Percentiles rank a stretch among this genome's conserved stretches.
phyloP scores from a whole-genome alignment of 257 asterid genomes.

The Solanum bulbocastanum region DNA sequence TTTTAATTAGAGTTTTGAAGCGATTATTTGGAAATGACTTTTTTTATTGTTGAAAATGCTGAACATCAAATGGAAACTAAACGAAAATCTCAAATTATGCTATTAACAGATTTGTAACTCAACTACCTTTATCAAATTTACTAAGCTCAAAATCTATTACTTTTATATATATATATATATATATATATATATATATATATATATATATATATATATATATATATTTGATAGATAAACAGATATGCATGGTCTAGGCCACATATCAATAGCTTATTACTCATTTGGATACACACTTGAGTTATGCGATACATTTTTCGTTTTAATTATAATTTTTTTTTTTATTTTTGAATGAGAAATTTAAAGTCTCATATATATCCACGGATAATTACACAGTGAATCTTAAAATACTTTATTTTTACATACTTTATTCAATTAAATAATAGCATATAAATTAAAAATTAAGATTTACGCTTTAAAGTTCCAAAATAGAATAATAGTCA shows the following conservation, averaged over 20 bases:
- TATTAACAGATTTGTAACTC: no score
- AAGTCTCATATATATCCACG: not conserved
- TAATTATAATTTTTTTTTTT: not conserved
- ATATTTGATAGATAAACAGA: no score
- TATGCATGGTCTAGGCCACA: no score
- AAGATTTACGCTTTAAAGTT: not conserved
- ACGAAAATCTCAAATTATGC: not conserved
- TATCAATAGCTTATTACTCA: not conserved
- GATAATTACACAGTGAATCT: not conserved
- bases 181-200: no score
- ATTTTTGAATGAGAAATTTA: not conserved
- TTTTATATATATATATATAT: no score
- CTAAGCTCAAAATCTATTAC: no score
- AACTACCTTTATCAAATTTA: no score
- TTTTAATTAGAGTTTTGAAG: no score
- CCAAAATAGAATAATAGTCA: not conserved
- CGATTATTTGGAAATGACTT: no score
- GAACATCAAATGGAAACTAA: not conserved
- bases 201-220: no score
- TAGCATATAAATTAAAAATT: not conserved
- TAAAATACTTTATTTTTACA: not conserved
- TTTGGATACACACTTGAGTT: not conserved
- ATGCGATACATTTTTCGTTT: not conserved
- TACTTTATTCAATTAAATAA: not conserved
- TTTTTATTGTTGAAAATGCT: not conserved